These are phyloP conservation scores for Cerrena zonata DNA, from an alignment of 1,284 basidiomycete species.

Conservation along the genomic window DNA sequence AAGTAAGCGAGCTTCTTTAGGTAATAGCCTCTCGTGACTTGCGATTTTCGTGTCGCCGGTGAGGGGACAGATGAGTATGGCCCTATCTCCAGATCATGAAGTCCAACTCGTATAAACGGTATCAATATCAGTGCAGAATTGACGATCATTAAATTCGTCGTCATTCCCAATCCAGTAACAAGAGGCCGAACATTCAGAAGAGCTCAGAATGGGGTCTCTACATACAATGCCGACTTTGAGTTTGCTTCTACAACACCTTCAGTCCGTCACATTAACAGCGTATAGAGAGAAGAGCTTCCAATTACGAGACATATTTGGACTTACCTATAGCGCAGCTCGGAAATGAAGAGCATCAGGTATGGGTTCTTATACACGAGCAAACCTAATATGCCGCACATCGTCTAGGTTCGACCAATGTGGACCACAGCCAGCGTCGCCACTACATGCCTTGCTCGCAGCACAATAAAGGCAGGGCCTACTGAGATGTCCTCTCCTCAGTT, in stretches of 20 bases:
- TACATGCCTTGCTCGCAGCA: not conserved
- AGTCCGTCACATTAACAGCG: no score
- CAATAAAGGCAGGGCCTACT: not conserved
- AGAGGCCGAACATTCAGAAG: no score
- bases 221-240: not conserved
- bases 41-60: no score
- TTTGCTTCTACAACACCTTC: not conserved
- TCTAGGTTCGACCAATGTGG: not conserved
- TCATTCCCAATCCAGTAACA: no score
- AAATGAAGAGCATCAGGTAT: not conserved
- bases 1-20: no score
- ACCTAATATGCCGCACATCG: not conserved
- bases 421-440: not conserved
- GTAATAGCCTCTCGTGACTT: no score
- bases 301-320: not conserved
- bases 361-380: not conserved
- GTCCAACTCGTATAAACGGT: no score
- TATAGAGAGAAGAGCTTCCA: not conserved
- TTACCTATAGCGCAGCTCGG: not conserved
- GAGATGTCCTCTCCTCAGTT: not conserved
- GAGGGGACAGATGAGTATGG: no score
- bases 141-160: no score
- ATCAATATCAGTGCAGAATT: no score
- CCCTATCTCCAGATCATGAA: no score
- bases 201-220: not conserved